These are phyloP conservation scores for Xylona heveae DNA, from an alignment of 495 filamentous ascomycete genomes.

Conservation along the genomic window DNA sequence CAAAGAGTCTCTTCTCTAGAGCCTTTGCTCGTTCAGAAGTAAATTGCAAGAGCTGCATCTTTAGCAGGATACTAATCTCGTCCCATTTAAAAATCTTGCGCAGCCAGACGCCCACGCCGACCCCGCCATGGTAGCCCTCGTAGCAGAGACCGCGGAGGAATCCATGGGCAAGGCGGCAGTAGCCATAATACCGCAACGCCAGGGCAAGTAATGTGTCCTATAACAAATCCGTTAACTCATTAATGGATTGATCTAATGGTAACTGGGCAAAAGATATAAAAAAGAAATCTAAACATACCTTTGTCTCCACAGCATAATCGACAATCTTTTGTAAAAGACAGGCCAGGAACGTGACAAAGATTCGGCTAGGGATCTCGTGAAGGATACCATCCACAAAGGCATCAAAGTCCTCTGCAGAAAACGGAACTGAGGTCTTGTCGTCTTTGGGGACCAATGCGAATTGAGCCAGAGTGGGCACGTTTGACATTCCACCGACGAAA, in stretches of 20 bases:
- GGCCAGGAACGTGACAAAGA: not conserved
- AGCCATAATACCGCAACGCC: not conserved
- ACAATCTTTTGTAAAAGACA: not conserved
- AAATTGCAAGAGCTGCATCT: not conserved
- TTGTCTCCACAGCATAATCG: no score
- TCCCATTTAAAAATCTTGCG: not conserved
- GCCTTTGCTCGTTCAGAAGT: no score
- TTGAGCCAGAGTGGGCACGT: no score
- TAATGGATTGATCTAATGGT: no score
- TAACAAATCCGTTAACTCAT: no score
- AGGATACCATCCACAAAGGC: not conserved
- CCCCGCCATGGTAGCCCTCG: not conserved
- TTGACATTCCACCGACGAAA: no score
- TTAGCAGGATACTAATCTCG: not conserved
- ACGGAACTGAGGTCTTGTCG: not conserved
- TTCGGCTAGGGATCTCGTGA: not conserved
- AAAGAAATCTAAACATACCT: no score
- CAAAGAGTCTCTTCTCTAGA: no score
- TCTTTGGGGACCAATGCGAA: no score
- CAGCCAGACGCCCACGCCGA: not conserved
- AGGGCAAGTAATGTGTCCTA: not conserved
- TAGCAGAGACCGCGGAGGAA: not conserved
- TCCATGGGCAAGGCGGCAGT: not conserved
- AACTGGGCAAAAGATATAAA: no score
- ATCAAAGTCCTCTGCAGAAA: not conserved